phyloP scores from a whole-genome alignment of 1,139 yeast genomes.

The Meyerozyma carpophila region DNA sequence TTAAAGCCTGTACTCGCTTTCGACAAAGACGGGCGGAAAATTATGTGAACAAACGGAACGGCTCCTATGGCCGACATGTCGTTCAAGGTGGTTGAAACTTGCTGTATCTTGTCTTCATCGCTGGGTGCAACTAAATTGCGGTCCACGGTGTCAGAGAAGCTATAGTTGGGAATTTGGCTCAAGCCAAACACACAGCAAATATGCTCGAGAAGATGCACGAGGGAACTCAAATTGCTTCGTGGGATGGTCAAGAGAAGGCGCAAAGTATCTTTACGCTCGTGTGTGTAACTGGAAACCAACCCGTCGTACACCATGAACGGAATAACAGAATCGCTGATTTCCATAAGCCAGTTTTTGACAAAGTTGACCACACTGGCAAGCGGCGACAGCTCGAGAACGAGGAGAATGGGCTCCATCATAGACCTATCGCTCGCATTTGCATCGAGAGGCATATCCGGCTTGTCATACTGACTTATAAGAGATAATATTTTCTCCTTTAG shows the following conservation, averaged over 20 bases:
- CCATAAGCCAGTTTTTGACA: constrained; percentile 38
- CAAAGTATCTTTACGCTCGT: constrained; percentile 14
- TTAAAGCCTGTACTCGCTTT: constrained; percentile 36
- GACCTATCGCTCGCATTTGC: constrained; percentile 13
- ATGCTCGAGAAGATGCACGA: constrained; percentile 35
- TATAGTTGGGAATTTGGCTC: constrained; percentile 23
- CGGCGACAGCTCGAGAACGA: constrained; percentile 10
- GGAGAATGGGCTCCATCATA: constrained; percentile 18
- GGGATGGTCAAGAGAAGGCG: constrained; percentile 32
- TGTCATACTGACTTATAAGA: constrained; percentile 17
- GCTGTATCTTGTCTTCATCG: constrained; percentile 8
- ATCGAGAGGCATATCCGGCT: constrained; percentile 5
- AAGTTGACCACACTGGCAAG: constrained; percentile 22
- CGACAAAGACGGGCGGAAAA: constrained; percentile 36
- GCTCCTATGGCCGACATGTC: constrained; percentile 35
- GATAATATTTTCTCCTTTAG: constrained; percentile 27
- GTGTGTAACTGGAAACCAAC: constrained; percentile 20
- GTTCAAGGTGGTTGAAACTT: constrained; percentile 20
- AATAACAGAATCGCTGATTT: constrained; percentile 38
- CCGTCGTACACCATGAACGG: constrained; percentile 40
- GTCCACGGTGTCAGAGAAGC: constrained; percentile 22
- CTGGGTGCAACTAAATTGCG: constrained; percentile 5
- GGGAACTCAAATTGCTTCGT: constrained; percentile 36
- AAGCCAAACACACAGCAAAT: constrained; percentile 22
- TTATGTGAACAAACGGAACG: constrained; percentile 37